Evolutionary conservation across 1,139 yeast species (phyloP), one percentile per base, ranked within the genome.

Genomic region (Suhomyces bribrorum): DNA sequence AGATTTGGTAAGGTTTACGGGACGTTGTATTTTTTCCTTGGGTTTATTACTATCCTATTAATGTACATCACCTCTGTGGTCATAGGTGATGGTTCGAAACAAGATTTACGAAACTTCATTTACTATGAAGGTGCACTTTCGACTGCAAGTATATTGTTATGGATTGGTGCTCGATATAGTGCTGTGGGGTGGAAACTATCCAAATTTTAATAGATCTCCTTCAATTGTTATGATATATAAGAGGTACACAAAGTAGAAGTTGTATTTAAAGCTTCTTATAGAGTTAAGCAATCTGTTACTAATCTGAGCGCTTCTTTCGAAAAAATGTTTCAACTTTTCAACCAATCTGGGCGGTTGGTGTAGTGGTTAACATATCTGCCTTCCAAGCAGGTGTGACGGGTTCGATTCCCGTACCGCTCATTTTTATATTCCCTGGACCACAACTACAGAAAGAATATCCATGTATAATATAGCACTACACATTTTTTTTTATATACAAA

Each of bases 331-430:
- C 2, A 5, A 20, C 7, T 9, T 12, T 9, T 13, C 26, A 36
- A n/a, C 34, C 18, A 27, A 26, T 6, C n/a, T 8, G 75, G 74
- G 74, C 68, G 73, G 70, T 69, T 70, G 72, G 75, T 70, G 73
- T 69, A 69, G 71, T 68, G 75, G 75, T 59, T 69, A 70, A 64
- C 74, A 70, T 69, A 61, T 60, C 64, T 66, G 84, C 85, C 86
- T 79, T 79, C 86, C 86, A 79, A 80, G 85, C 85, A 77, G 79
- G 79, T 69, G 84, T 75, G 83, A 77, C 71, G 85, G 85, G 85
- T 79, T 79, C 85, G 84, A 79, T 79, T 79, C 85, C 82, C 85
- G 81, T 77, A 78, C 77, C 81, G 75, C 81, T 79, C 85, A 79
- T 54, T 53, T 53, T 61, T 66, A 66, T 62, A 54, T 33, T 24